phyloP scores from a whole-genome alignment of 768 basidiomycete species.

The Tubosaeta sp. region DNA sequence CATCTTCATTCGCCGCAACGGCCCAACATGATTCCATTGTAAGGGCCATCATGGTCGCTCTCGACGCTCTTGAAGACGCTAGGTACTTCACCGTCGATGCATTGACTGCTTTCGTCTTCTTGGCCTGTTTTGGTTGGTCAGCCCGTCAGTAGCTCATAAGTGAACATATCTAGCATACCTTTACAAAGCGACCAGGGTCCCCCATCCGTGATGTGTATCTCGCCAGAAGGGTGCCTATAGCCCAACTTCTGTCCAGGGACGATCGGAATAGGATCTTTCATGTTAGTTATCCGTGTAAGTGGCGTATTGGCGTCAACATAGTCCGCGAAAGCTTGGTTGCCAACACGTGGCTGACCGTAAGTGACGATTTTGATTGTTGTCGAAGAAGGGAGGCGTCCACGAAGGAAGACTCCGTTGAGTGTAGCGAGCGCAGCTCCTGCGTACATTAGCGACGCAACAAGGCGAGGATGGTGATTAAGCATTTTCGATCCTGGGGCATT shows the following conservation, averaged over 20 bases:
- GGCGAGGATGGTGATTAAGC: neutral
- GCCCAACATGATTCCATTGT: conserved; percentile 1
- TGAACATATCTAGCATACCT: too few species aligned
- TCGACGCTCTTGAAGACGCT: conserved; percentile 40
- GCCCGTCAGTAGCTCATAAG: too few species aligned
- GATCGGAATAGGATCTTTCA: conserved; percentile 37
- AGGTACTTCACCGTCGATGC: conserved; percentile 20
- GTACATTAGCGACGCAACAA: neutral
- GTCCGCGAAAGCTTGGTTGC: conserved; percentile 57
- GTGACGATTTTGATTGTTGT: conserved; percentile 25
- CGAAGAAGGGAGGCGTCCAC: conserved; percentile 27
- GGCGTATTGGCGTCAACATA: conserved; percentile 43
- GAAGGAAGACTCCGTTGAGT: conserved; percentile 36
- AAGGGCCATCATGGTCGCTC: conserved; percentile 43
- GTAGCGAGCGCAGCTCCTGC: conserved; percentile 34
- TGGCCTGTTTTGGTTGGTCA: conserved; percentile 37
- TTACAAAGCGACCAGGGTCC: too few species aligned
- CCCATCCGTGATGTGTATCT: conserved; percentile 38
- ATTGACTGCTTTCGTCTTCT: conserved; percentile 47
- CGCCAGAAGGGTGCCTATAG: conserved; percentile 37
- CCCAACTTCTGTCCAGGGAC: conserved; percentile 31
- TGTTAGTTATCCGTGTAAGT: conserved; percentile 53
- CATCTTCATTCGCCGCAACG: too few species aligned
- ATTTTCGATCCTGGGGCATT: neutral
- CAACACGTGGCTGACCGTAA: conserved; percentile 39